Percentiles rank a stretch among this genome's conserved stretches.
These are phyloP conservation scores for Cymbopogon flexuosus DNA, from an alignment of 202 grass and related monocot genomes.

Conservation along the genomic window DNA sequence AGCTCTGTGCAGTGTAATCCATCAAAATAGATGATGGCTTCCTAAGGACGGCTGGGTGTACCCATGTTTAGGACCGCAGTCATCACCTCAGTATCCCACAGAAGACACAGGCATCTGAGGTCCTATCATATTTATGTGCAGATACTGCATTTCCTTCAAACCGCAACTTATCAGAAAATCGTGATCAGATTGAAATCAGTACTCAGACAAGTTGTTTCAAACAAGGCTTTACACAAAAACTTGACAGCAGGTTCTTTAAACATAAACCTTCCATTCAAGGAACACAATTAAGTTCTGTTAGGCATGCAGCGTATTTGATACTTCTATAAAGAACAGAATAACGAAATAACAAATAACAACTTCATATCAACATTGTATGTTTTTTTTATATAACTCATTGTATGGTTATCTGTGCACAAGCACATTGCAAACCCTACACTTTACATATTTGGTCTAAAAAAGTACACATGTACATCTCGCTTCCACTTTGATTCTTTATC, in stretches of 20 bases:
- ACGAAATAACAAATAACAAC: neutral
- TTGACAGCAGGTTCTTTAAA: neutral
- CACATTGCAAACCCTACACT: neutral
- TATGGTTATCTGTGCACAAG: neutral
- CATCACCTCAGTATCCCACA: too few species aligned
- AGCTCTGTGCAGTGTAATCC: too few species aligned
- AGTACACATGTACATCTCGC: neutral
- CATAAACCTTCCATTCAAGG: neutral
- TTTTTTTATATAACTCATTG: neutral
- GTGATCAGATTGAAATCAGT: too few species aligned
- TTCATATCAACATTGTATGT: constrained; percentile 5
- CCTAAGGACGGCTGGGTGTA: too few species aligned
- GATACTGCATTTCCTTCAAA: too few species aligned
- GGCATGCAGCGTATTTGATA: neutral
- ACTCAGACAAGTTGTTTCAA: too few species aligned
- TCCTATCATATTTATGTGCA: too few species aligned
- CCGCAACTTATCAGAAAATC: too few species aligned
- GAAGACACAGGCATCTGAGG: too few species aligned
- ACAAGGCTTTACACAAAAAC: neutral
- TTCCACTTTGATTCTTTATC: neutral
- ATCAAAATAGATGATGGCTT: too few species aligned
- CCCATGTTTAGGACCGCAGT: too few species aligned
- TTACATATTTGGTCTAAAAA: neutral
- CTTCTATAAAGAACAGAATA: neutral
- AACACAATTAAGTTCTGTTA: neutral